These are phyloP conservation scores for Angophora floribunda DNA, from an alignment of 345 rosid genomes.

Conservation along the genomic window DNA sequence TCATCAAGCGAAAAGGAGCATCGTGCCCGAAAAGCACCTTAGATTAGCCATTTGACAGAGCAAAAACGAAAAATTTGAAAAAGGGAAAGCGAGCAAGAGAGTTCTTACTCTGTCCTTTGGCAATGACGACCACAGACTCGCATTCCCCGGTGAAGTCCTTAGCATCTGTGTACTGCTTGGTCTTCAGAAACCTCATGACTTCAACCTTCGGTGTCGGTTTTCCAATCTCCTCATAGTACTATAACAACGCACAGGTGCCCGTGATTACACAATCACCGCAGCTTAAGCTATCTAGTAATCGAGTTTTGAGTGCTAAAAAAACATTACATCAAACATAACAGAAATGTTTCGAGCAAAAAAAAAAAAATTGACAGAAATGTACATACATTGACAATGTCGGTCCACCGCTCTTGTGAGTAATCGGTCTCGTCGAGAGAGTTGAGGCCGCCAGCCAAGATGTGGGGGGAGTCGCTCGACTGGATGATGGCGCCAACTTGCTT, in stretches of 20 bases:
- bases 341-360: too few relatives aligned
- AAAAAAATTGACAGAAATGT: too few relatives aligned
- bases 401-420: conserved; percentile 81
- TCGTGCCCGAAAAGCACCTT: not conserved
- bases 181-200: conserved; percentile 79
- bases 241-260: not conserved
- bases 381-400: conserved; percentile 70
- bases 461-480: conserved; percentile 48
- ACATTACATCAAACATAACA: not conserved
- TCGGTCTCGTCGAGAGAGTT: conserved; percentile 83
- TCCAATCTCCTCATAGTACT: conserved; percentile 93
- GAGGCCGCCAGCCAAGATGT: conserved; percentile 84
- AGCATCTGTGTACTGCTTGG: conserved; percentile 66
- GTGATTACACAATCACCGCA: not conserved
- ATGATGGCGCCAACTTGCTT: conserved; percentile 79
- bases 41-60: not conserved
- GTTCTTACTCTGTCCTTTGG: conserved; percentile 83
- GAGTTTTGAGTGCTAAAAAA: rapidly evolving
- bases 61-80: not conserved
- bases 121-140: conserved; percentile 81
- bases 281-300: not conserved
- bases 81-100: not conserved
- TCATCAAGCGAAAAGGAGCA: not conserved
- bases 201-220: conserved; percentile 86
- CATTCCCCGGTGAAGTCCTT: conserved; percentile 92